Base-by-base conservation (phyloP, 345 rosid species). In the Eucalyptus regnans region DNA sequence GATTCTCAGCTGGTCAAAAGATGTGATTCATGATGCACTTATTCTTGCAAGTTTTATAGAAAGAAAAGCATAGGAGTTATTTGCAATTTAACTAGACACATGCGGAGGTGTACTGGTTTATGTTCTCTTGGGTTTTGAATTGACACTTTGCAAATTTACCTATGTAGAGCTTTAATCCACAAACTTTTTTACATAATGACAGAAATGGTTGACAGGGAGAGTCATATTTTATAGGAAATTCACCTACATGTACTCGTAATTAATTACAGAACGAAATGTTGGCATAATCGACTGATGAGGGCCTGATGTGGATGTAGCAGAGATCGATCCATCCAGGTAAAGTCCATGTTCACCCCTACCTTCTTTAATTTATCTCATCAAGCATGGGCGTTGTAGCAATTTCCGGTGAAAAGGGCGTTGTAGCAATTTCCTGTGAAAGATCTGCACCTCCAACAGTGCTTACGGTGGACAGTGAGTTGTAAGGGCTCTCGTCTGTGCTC, bases 331-430 rank as follows among this genome's bases (percentile, higher is more conserved):
- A 3, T 64, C 76, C 37, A 2, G 4, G 76, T n/a, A 64, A 64
- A 14, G 41, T 37, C 20, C 37, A n/a, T 13, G 7, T 64, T 86
- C 88, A 88, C 23, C 62, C 23, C 41, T 88, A 79, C 22, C 90
- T 88, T 54, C 88, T 8, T 87, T 85, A 31, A 86, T 37, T 68
- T 50, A 76, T 76, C 25, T 81, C 58, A 46, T 50, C n/a, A 68
- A 81, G 62, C 76, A 50, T 29, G 43, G 91, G 90, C 4, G 87
- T 90, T 1, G 31, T 33, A 25, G 33, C 62, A 18, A 31, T 48
- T 64, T n/a, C 37, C 6, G 0, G 27, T 44, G 88, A 60, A 87
- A 0, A 7, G 43, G 91, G 91, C 4, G 87, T 90, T 1, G 31
- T 33, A 25, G 33, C 62, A 18, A 31, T 48, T 64, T n/a, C 37